Percentiles rank a stretch among this genome's conserved stretches.
Conservation (phyloP, 768 basidiomycete genomes). For the Sistotremastrum suecicum region DNA sequence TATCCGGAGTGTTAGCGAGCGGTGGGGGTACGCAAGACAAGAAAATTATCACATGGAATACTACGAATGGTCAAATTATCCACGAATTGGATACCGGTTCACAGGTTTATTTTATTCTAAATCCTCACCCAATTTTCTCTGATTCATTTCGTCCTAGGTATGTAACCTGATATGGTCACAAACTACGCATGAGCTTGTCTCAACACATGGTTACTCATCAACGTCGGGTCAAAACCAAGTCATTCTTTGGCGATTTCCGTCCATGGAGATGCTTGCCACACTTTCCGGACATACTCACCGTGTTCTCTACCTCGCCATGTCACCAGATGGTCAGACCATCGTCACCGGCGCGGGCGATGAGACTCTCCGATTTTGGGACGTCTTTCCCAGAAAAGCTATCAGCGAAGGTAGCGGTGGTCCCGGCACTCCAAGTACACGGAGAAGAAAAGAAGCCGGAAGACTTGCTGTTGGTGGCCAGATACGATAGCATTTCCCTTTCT, state of each 20-base stretch:
- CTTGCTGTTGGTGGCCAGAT: no score
- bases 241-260: slow-evolving; percentile 90
- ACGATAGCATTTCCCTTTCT: no score
- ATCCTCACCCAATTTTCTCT: neutral
- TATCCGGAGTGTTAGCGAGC: slow-evolving; percentile 78
- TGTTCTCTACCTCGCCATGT: slow-evolving; percentile 95
- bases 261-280: slow-evolving; percentile 86
- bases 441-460: no score
- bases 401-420: slow-evolving; percentile 13
- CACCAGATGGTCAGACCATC: slow-evolving; percentile 93
- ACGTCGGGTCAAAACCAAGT: slow-evolving; percentile 94
- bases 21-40: slow-evolving; percentile 99
- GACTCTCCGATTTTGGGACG: slow-evolving; percentile 95
- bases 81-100: slow-evolving; percentile 88
- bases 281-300: slow-evolving; percentile 91
- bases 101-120: slow-evolving; percentile 44
- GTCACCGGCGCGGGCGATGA: slow-evolving; percentile 98
- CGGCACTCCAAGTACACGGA: no score
- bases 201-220: slow-evolving; percentile 92
- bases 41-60: slow-evolving; percentile 97
- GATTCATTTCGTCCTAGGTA: slow-evolving; percentile 36
- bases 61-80: slow-evolving; percentile 69
- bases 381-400: slow-evolving; percentile 67
- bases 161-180: slow-evolving; percentile 96
- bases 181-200: slow-evolving; percentile 94